These are phyloP conservation scores for Penicillium antarcticum DNA, from an alignment of 495 filamentous ascomycete species.

Conservation along the genomic window DNA sequence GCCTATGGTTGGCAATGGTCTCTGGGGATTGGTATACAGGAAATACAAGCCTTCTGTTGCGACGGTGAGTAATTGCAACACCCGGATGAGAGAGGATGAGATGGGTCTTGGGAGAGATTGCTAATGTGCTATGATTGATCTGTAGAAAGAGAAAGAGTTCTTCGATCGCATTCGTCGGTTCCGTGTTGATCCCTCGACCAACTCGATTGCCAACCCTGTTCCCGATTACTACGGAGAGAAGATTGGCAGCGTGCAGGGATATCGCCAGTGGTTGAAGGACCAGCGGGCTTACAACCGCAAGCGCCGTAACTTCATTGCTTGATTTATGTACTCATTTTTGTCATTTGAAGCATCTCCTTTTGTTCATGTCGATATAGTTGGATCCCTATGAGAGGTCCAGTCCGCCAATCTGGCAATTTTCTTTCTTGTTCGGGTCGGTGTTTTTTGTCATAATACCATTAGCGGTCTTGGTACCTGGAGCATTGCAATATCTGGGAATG, in stretches of 20 bases:
- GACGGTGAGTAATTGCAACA: constrained; percentile 48
- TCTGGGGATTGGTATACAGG: constrained; percentile 71
- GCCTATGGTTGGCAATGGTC: constrained; percentile 69
- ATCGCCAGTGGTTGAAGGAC: constrained; percentile 93
- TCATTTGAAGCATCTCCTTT: constrained; percentile 7
- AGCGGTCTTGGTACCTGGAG: constrained; percentile 23
- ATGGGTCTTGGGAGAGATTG: not conserved
- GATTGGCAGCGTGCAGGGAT: constrained; percentile 87
- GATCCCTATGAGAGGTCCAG: constrained; percentile 1
- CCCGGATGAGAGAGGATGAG: not conserved
- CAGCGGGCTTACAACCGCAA: constrained; percentile 96
- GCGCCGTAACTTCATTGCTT: constrained; percentile 60
- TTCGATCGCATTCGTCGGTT: constrained; percentile 82
- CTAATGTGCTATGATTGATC: constrained; percentile 1
- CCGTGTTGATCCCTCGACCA: constrained; percentile 78
- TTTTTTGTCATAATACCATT: constrained; percentile 27
- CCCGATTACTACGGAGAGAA: constrained; percentile 81
- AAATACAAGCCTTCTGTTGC: constrained; percentile 64
- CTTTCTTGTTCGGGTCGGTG: constrained; percentile 20
- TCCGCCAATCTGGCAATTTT: constrained; percentile 14
- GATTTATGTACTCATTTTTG: constrained; percentile 4
- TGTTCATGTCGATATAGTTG: constrained; percentile 22
- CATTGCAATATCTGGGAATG: constrained; percentile 23
- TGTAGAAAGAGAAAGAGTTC: constrained; percentile 88
- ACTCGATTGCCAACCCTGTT: constrained; percentile 67